Percentiles rank a stretch among this genome's conserved stretches.
phyloP scores from a whole-genome alignment of 225 moss, liverwort and hornwort species.

The Physcomitrellopsis africana region DNA sequence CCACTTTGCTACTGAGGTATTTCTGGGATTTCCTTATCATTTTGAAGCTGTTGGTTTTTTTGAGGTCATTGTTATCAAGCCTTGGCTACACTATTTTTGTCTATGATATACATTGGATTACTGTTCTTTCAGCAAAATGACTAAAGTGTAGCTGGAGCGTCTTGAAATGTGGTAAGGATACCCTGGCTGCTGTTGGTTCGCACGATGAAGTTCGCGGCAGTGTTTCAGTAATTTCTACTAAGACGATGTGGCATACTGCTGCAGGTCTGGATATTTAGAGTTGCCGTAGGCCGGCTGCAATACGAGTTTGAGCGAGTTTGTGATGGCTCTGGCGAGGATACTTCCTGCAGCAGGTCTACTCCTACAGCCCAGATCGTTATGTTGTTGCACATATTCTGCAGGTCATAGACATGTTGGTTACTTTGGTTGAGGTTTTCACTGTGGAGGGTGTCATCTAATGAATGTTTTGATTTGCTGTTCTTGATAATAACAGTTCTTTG shows the following conservation, averaged over 20 bases:
- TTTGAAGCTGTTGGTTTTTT: background rate
- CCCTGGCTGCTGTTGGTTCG: constrained; percentile 37
- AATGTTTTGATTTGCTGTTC: background rate
- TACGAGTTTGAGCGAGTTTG: constrained; percentile 88
- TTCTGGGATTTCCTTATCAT: constrained; percentile 6
- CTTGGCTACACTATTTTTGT: constrained; percentile 13
- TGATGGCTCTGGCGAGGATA: constrained; percentile 88
- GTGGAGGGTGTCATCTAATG: background rate
- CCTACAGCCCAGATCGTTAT: background rate
- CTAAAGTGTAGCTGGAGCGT: too few species aligned
- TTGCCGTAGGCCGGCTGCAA: constrained; percentile 60
- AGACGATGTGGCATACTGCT: constrained; percentile 22
- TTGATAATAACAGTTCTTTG: background rate
- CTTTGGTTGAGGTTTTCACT: background rate
- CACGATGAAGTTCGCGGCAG: constrained; percentile 40
- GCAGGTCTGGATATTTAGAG: constrained; percentile 89
- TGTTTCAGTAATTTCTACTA: constrained; percentile 27
- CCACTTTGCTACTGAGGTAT: constrained; percentile 92
- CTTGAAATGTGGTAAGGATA: too few species aligned
- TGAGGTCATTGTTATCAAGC: background rate
- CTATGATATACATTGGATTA: constrained; percentile 8
- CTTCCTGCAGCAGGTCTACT: constrained; percentile 69
- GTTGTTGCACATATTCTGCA: background rate
- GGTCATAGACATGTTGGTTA: background rate
- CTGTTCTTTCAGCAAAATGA: background rate